phyloP scores from a whole-genome alignment of 176 grass and related monocot species.

The Carex cristatella region DNA sequence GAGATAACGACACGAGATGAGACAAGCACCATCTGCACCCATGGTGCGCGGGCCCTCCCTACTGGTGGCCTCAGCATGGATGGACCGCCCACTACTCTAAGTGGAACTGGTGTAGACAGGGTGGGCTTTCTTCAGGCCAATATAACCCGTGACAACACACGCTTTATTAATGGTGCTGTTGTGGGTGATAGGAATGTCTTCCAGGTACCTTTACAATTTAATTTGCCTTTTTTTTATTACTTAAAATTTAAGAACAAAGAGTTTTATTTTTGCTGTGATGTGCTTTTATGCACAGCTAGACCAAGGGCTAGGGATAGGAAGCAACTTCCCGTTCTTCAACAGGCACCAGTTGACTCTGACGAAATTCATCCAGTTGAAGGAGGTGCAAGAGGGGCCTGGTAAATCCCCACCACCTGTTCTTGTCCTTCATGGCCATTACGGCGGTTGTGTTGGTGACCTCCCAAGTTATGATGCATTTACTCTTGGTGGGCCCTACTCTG shows the following conservation, averaged over 20 bases:
- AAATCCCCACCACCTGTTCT: constrained; percentile 75
- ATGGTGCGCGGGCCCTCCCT: constrained; percentile 76
- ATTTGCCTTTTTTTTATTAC: neutral
- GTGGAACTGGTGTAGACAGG: constrained; percentile 72
- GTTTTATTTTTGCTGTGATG: constrained; percentile 11
- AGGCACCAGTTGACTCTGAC: constrained; percentile 78
- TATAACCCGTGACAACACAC: constrained; percentile 84
- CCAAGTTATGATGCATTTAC: constrained; percentile 94
- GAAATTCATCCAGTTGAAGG: constrained; percentile 84
- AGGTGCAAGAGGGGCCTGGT: constrained; percentile 64
- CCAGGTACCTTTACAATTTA: constrained; percentile 40
- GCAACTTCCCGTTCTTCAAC: constrained; percentile 91
- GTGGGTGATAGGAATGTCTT: constrained; percentile 86
- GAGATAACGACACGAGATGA: constrained; percentile 85
- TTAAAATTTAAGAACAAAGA: neutral
- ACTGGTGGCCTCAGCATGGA: constrained; percentile 77
- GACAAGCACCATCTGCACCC: constrained; percentile 77
- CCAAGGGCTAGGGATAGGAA: constrained; percentile 94
- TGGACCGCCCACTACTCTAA: constrained; percentile 91
- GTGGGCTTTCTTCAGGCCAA: constrained; percentile 81
- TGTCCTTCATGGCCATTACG: constrained; percentile 90
- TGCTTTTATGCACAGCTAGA: constrained; percentile 60
- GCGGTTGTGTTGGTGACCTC: constrained; percentile 85
- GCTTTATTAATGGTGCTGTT: constrained; percentile 69
- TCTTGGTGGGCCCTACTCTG: constrained; percentile 90